Conservation (phyloP, 75 land plant genomes). For the Selaginella tamariscina region DNA sequence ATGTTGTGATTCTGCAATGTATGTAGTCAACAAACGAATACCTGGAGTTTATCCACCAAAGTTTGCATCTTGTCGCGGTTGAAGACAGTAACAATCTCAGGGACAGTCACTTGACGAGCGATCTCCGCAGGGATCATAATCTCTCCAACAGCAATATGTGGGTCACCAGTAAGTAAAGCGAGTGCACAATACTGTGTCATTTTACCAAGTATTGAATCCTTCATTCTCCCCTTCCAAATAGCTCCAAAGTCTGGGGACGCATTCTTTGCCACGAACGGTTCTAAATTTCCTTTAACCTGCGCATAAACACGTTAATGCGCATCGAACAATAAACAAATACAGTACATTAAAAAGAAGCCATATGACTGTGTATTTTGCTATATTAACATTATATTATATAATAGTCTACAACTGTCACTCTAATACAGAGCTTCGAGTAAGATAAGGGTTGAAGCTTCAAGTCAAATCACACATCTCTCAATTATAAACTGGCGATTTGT, state of each 20-base stretch:
- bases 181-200: constrained; percentile 68
- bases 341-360: background rate
- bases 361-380: too few relatives aligned
- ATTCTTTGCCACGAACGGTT: background rate
- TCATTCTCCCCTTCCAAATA: background rate
- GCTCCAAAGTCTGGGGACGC: background rate
- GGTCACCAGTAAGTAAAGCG: constrained; percentile 77
- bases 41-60: constrained; percentile 36
- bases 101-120: constrained; percentile 55
- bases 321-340: background rate
- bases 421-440: too few relatives aligned
- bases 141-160: constrained; percentile 46
- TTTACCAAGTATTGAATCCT: constrained; percentile 32
- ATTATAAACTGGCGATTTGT: too few relatives aligned
- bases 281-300: background rate
- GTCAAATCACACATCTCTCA: too few relatives aligned
- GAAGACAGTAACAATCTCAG: constrained; percentile 50
- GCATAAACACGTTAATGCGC: background rate
- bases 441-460: too few relatives aligned
- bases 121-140: constrained; percentile 71
- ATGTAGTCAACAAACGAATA: too few relatives aligned
- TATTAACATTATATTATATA: too few relatives aligned
- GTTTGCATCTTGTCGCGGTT: constrained; percentile 46
- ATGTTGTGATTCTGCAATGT: too few relatives aligned
- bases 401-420: too few relatives aligned